These are phyloP conservation scores for Candida pini DNA, from an alignment of 805 yeast species.

Conservation along the genomic window DNA sequence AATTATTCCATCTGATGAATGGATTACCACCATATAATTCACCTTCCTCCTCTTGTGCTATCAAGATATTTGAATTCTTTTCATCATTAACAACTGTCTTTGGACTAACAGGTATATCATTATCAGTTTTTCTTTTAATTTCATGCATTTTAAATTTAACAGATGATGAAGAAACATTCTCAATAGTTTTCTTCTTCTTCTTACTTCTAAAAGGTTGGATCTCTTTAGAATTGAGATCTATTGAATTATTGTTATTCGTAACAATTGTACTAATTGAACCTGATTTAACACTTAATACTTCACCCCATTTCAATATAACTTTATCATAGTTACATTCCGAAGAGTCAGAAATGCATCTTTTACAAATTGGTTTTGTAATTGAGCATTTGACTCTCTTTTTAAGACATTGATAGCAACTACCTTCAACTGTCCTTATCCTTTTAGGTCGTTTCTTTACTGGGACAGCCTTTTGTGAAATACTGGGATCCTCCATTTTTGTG, in stretches of 20 bases:
- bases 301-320: slow-evolving; percentile 40
- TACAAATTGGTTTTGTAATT: slow-evolving; percentile 34
- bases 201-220: neutral
- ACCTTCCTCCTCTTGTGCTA: neutral
- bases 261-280: neutral
- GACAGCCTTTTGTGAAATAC: no score
- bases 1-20: no score
- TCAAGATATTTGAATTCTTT: neutral
- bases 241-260: neutral
- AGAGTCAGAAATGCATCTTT: slow-evolving; percentile 34
- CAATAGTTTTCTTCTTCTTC: neutral
- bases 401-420: slow-evolving; percentile 42
- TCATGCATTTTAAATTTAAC: neutral
- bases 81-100: neutral
- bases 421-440: slow-evolving; percentile 22
- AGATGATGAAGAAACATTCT: neutral
- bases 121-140: neutral
- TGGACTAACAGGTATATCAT: neutral
- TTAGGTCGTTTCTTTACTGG: slow-evolving; percentile 7
- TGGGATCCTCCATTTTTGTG: no score
- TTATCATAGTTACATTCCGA: slow-evolving; percentile 38
- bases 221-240: neutral
- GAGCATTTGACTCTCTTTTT: slow-evolving; percentile 45
- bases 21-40: neutral
- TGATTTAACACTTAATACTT: slow-evolving; percentile 30